These are phyloP conservation scores for Papiliotrema nemorosa DNA, from an alignment of 1,284 basidiomycete genomes.

Conservation along the genomic window DNA sequence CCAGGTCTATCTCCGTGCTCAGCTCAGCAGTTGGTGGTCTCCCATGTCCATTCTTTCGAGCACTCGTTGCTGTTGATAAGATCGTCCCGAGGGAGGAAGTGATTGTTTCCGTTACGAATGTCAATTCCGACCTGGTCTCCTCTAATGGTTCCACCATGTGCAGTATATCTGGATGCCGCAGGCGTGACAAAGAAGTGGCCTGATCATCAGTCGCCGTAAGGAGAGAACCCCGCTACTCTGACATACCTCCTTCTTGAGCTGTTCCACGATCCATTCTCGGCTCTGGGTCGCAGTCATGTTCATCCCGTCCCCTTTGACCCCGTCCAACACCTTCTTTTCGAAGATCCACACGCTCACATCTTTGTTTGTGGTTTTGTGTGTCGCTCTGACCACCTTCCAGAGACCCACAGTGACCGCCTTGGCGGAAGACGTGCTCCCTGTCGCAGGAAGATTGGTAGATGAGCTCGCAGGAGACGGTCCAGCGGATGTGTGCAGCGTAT, in stretches of 20 bases:
- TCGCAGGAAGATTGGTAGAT: conserved; percentile 45
- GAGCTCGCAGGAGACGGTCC: conserved; percentile 31
- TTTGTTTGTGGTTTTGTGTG: conserved; percentile 82
- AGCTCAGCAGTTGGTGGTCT: conserved; percentile 51
- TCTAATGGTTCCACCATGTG: conserved; percentile 99
- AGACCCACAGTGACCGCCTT: conserved; percentile 67
- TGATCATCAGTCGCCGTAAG: conserved; percentile 42
- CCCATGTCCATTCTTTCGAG: conserved; percentile 41
- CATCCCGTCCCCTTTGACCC: conserved; percentile 61
- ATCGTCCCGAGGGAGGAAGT: conserved; percentile 56
- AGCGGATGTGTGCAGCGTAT: conserved; percentile 56
- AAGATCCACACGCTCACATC: conserved; percentile 84
- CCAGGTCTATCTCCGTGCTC: conserved; percentile 72
- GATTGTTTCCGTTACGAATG: conserved; percentile 89
- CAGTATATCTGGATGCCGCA: conserved; percentile 92
- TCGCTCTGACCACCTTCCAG: conserved; percentile 79
- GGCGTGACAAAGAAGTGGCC: conserved; percentile 77
- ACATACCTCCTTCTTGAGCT: conserved; percentile 80
- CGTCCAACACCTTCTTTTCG: conserved; percentile 73
- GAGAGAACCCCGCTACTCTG: neutral
- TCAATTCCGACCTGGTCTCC: conserved; percentile 78
- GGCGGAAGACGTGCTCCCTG: conserved; percentile 47
- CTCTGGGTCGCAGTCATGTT: conserved; percentile 50
- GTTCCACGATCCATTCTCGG: conserved; percentile 68
- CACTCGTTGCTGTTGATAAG: conserved; percentile 60